Percentiles rank a stretch among this genome's conserved stretches.
phyloP scores from a whole-genome alignment of 345 rosid genomes.

The Citrus trifoliata region DNA sequence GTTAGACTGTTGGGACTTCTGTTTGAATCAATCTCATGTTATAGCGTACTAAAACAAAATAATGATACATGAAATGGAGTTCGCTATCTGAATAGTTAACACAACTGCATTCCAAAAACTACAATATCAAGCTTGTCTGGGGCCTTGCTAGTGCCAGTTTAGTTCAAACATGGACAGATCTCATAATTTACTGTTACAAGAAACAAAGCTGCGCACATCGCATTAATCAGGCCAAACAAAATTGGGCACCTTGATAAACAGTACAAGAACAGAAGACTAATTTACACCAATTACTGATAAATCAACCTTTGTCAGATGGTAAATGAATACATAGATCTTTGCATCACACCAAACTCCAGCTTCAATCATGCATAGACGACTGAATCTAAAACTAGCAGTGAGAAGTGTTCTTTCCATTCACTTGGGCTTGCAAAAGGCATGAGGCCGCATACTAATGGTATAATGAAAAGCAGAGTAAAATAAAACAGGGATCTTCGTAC shows the following conservation, averaged over 20 bases:
- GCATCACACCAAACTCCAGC: neutral
- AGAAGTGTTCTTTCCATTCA: constrained; percentile 72
- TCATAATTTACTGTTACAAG: neutral
- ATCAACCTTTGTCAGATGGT: neutral
- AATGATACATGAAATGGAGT: neutral
- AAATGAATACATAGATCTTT: neutral
- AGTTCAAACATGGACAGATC: neutral
- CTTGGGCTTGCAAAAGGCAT: constrained; percentile 63
- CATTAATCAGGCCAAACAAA: neutral
- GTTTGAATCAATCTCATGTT: too few species aligned
- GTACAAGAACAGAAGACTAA: neutral
- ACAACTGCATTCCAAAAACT: neutral
- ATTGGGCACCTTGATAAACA: neutral
- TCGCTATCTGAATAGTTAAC: neutral
- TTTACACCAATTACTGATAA: neutral
- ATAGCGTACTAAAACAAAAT: too few species aligned
- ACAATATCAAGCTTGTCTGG: neutral
- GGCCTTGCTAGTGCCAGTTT: neutral
- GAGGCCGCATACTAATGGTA: constrained; percentile 66
- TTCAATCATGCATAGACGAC: constrained; percentile 8
- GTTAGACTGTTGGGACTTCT: too few species aligned
- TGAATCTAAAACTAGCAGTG: constrained; percentile 11
- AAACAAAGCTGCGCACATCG: neutral
- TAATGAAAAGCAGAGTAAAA: constrained; percentile 30
- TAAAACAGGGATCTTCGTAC: constrained; percentile 48